phyloP scores from a whole-genome alignment of 2,329 filamentous ascomycete genomes.

The Alternaria triticimaculans region DNA sequence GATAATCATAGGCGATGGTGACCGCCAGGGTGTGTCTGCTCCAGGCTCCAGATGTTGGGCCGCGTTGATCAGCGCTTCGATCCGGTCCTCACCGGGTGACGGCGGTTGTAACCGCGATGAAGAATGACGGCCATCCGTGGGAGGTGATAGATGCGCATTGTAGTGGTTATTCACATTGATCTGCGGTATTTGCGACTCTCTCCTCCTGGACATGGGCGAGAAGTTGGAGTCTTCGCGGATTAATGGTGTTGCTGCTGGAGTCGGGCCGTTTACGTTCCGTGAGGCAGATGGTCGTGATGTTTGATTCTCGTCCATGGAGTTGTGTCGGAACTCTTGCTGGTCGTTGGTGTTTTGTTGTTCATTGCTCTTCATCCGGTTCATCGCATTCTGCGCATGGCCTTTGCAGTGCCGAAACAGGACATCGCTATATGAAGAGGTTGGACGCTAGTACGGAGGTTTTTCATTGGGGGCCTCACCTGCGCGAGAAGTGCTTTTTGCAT shows the following conservation, averaged over 20 bases:
- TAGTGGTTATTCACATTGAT: slow-evolving; percentile 27
- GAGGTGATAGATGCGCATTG: slow-evolving; percentile 20
- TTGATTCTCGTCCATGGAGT: slow-evolving; percentile 24
- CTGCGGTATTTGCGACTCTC: slow-evolving; percentile 32
- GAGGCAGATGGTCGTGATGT: slow-evolving; percentile 19
- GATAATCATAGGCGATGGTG: slow-evolving; percentile 42
- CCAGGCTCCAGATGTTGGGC: slow-evolving; percentile 46
- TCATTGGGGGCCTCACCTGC: slow-evolving; percentile 52
- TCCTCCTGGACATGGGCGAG: slow-evolving; percentile 35
- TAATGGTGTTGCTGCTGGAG: slow-evolving; percentile 26
- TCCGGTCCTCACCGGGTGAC: slow-evolving; percentile 42
- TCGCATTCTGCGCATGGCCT: slow-evolving; percentile 54
- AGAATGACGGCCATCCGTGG: slow-evolving; percentile 19
- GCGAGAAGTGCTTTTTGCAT: slow-evolving; percentile 62
- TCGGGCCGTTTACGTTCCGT: slow-evolving; percentile 27
- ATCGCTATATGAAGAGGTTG: slow-evolving; percentile 48
- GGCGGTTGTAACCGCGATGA: slow-evolving; percentile 23
- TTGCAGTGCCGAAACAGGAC: slow-evolving; percentile 60
- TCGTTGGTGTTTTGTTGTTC: slow-evolving; percentile 36
- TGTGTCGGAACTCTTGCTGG: slow-evolving; percentile 26
- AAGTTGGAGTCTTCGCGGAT: slow-evolving; percentile 32
- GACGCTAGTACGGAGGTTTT: slow-evolving; percentile 19
- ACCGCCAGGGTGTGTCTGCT: slow-evolving; percentile 43
- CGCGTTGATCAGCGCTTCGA: slow-evolving; percentile 49
- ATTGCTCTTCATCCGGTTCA: slow-evolving; percentile 45